Conservation (phyloP, 345 rosid genomes). For the Pugionium cornutum region DNA sequence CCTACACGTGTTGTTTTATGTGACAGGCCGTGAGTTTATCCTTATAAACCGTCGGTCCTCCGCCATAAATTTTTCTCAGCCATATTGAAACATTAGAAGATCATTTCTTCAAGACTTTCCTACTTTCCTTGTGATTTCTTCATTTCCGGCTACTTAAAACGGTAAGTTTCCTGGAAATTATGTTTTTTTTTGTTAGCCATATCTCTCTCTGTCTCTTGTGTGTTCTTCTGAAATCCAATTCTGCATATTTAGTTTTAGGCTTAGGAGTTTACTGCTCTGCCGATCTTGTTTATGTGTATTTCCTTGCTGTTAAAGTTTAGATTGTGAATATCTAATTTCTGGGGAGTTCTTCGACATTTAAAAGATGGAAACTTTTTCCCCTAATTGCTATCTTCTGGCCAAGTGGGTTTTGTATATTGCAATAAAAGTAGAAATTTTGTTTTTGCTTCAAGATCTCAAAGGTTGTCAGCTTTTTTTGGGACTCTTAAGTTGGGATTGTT, state of each 20-base stretch:
- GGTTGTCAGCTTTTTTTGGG: constrained; percentile 29
- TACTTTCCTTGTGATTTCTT: constrained; percentile 12
- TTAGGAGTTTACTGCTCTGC: constrained; percentile 5
- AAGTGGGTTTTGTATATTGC: constrained; percentile 8
- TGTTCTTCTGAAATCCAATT: constrained; percentile 12
- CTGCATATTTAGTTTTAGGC: constrained; percentile 17
- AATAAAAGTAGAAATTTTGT: not conserved
- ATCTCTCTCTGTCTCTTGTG: not conserved
- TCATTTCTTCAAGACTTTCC: not conserved
- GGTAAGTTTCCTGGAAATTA: constrained; percentile 19
- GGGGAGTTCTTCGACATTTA: constrained; percentile 1
- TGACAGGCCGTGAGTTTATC: constrained; percentile 26
- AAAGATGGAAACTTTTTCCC: constrained; percentile 2
- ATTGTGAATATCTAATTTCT: not conserved
- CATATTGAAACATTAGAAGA: constrained; percentile 12
- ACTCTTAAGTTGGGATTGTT: constrained; percentile 5
- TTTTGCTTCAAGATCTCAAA: constrained; percentile 16
- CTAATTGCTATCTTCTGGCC: not conserved
- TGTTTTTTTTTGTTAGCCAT: not conserved
- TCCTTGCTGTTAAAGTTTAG: not conserved
- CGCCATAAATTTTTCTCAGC: constrained; percentile 13
- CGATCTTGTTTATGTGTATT: no score
- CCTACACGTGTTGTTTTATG: not conserved
- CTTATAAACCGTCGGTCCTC: constrained; percentile 22
- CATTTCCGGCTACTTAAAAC: constrained; percentile 17